These are phyloP conservation scores for Pseudocercospora pini-densiflorae DNA, from an alignment of 2,329 filamentous ascomycete species.

Conservation along the genomic window DNA sequence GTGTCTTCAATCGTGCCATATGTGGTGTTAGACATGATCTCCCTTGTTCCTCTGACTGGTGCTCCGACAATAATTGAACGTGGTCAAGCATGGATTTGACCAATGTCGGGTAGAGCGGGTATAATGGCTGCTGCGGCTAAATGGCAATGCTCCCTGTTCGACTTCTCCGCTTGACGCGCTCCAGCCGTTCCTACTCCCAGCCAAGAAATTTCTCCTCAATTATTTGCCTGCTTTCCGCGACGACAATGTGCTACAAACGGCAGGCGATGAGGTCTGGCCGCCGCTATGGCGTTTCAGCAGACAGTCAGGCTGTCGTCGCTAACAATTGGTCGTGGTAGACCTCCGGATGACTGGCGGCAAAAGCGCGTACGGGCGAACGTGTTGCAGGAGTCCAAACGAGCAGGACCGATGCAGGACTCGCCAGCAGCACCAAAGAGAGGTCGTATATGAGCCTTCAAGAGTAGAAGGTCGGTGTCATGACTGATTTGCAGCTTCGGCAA, in stretches of 20 bases:
- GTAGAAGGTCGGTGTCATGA: background rate
- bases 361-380: background rate
- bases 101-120: conserved; percentile 16
- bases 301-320: background rate
- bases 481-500: background rate
- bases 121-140: conserved; percentile 12
- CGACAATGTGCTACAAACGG: background rate
- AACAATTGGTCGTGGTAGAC: background rate
- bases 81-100: background rate
- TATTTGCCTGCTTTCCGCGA: background rate
- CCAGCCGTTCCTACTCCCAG: background rate
- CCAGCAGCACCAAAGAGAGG: background rate
- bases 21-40: conserved; percentile 16
- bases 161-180: background rate
- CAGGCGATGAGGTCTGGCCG: background rate
- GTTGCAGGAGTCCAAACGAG: background rate
- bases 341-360: background rate
- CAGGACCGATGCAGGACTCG: background rate
- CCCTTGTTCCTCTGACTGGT: background rate
- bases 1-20: conserved; percentile 26
- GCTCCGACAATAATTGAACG: background rate
- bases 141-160: background rate
- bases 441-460: background rate
- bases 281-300: background rate
- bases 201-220: conserved; percentile 5